Conservation (phyloP, 2,329 filamentous ascomycete genomes). For the Aspergillus eucalypticola region DNA sequence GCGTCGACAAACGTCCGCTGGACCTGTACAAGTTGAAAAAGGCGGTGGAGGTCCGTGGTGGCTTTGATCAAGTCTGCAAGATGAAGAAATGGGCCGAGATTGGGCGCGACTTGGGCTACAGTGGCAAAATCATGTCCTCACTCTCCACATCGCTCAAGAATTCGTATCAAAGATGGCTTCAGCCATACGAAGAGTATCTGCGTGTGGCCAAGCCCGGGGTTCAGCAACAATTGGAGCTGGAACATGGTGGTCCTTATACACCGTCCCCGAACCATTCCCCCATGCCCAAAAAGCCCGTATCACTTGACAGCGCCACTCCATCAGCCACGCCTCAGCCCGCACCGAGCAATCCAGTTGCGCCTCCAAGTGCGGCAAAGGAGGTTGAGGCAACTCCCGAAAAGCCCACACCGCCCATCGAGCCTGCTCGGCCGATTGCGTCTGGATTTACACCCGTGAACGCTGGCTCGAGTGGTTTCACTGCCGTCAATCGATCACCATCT, state of each 20-base stretch:
- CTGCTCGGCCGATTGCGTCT: conserved; percentile 42
- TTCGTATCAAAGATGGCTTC: conserved; percentile 95
- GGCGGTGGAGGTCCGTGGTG: conserved; percentile 88
- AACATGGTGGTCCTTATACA: conserved; percentile 89
- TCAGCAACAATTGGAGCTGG: conserved; percentile 90
- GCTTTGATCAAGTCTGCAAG: conserved; percentile 96
- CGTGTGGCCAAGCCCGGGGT: conserved; percentile 88
- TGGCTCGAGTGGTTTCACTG: conserved; percentile 55
- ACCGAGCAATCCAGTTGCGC: conserved; percentile 61
- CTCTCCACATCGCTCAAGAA: conserved; percentile 97
- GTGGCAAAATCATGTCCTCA: conserved; percentile 99
- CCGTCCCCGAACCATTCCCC: conserved; percentile 74
- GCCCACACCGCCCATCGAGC: conserved; percentile 38
- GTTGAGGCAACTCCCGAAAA: conserved; percentile 34
- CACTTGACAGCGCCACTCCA: conserved; percentile 48
- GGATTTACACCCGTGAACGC: conserved; percentile 75
- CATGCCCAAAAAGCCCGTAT: conserved; percentile 55
- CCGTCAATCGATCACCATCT: conserved; percentile 56
- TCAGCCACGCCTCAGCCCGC: conserved; percentile 61
- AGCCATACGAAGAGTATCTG: conserved; percentile 94
- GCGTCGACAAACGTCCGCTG: conserved; percentile 94
- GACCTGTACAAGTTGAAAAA: conserved; percentile 97
- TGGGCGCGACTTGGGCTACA: conserved; percentile 92
- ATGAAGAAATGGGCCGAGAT: conserved; percentile 99
- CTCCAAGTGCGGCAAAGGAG: conserved; percentile 57